Conservation (phyloP, 176 grass and related monocot species). For the Aegilops bicornis region DNA sequence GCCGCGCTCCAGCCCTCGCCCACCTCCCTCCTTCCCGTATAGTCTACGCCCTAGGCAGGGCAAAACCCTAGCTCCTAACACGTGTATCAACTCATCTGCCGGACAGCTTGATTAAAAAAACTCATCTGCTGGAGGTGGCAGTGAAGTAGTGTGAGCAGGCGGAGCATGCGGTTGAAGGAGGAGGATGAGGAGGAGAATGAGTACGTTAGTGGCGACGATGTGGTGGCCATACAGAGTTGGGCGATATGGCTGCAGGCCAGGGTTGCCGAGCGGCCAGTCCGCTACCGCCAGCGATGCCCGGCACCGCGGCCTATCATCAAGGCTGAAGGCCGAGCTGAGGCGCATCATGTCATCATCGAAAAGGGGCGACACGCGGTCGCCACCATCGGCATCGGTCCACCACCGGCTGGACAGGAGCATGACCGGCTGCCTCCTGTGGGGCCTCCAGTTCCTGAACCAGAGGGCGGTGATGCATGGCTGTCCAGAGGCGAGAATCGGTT, state of each 20-base stretch:
- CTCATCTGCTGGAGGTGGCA: too few relatives aligned
- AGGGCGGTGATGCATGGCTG: constrained; percentile 58
- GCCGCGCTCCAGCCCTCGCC: too few relatives aligned
- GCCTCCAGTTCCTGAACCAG: constrained; percentile 77
- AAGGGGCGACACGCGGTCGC: background rate
- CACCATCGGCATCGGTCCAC: too few relatives aligned
- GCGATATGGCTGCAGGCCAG: constrained; percentile 19
- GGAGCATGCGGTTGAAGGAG: constrained; percentile 70
- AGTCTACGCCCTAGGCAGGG: too few relatives aligned
- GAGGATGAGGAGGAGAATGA: constrained; percentile 41
- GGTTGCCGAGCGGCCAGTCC: background rate
- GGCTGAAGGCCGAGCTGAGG: constrained; percentile 57
- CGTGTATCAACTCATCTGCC: too few relatives aligned
- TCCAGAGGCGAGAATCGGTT: constrained; percentile 77
- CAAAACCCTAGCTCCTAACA: too few relatives aligned
- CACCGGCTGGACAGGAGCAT: constrained; percentile 62
- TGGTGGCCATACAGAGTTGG: constrained; percentile 46
- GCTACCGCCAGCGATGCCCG: too few relatives aligned
- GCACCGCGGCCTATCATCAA: constrained; percentile 44
- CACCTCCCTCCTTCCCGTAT: too few relatives aligned
- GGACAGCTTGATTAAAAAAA: too few relatives aligned
- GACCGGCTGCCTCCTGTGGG: constrained; percentile 44
- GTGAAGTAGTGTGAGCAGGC: constrained; percentile 26
- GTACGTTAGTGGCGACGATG: constrained; percentile 46
- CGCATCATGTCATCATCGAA: constrained; percentile 34